phyloP scores from a whole-genome alignment of 2,329 filamentous ascomycete genomes.

The Chlorencoelia australis region DNA sequence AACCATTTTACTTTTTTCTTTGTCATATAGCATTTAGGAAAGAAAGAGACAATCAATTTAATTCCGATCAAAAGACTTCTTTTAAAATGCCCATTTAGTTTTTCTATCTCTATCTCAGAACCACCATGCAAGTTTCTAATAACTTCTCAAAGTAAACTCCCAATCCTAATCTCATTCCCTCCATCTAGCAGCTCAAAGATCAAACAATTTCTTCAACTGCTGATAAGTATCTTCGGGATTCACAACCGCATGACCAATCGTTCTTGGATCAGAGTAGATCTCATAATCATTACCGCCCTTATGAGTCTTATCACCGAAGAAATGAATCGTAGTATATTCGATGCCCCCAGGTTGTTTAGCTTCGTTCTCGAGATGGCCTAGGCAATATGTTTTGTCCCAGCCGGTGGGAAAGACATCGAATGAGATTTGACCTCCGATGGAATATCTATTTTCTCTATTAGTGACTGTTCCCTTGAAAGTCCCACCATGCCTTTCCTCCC shows the following conservation, averaged over 20 bases:
- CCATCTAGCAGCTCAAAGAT: too few species aligned
- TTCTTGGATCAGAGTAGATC: constrained; percentile 76
- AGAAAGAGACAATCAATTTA: too few species aligned
- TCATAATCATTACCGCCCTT: constrained; percentile 92
- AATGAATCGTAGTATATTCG: constrained; percentile 81
- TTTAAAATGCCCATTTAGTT: too few species aligned
- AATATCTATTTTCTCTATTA: constrained; percentile 63
- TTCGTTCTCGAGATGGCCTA: constrained; percentile 77
- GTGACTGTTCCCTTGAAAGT: too few species aligned
- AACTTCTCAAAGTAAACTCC: too few species aligned
- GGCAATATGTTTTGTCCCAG: constrained; percentile 98
- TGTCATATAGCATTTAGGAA: too few species aligned
- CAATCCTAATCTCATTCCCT: too few species aligned
- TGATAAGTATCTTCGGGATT: constrained; percentile 73
- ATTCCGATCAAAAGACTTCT: too few species aligned
- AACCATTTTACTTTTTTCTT: too few species aligned
- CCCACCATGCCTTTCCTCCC: too few species aligned
- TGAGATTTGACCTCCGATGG: constrained; percentile 93
- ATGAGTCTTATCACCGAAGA: constrained; percentile 95
- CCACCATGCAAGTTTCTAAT: too few species aligned
- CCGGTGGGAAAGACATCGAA: constrained; percentile 96
- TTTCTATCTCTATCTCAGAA: too few species aligned
- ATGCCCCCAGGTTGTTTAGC: constrained; percentile 59
- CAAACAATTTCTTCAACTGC: constrained; percentile 73
- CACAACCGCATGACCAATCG: constrained; percentile 74